These are phyloP conservation scores for Xylaria telfairii DNA, from an alignment of 495 filamentous ascomycete species.

Conservation along the genomic window DNA sequence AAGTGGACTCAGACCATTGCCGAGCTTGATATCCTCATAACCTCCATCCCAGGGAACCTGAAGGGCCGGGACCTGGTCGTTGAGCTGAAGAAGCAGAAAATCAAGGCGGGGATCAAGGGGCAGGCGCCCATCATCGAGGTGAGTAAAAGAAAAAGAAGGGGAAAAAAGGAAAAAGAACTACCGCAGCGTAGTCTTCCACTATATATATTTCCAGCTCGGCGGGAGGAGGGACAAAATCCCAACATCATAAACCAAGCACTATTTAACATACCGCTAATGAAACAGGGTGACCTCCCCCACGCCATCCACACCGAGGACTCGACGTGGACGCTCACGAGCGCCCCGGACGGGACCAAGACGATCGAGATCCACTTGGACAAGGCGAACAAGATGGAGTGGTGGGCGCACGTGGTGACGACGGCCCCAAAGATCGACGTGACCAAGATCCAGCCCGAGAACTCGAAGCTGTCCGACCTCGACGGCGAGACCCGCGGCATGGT, in stretches of 20 bases:
- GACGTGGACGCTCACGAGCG: constrained; percentile 88
- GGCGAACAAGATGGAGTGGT: constrained; percentile 97
- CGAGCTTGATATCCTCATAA: constrained; percentile 81
- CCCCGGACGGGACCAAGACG: constrained; percentile 69
- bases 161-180: too few species aligned
- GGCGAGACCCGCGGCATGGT: constrained; percentile 98
- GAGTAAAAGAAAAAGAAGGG: constrained; percentile 40
- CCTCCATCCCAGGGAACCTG: constrained; percentile 73
- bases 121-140: constrained; percentile 87
- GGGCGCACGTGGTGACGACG: constrained; percentile 83
- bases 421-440: constrained; percentile 91
- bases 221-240: too few species aligned
- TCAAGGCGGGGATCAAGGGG: constrained; percentile 87
- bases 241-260: not conserved
- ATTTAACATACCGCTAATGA: not conserved
- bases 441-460: constrained; percentile 93
- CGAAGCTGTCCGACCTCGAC: constrained; percentile 87
- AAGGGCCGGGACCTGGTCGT: constrained; percentile 86
- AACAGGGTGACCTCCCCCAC: constrained; percentile 83
- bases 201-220: too few species aligned
- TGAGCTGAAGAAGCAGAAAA: constrained; percentile 76
- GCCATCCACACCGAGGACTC: constrained; percentile 81
- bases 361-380: constrained; percentile 94
- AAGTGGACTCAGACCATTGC: constrained; percentile 97
- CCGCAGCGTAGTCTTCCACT: too few species aligned